A percentile compares a stretch with the other conserved stretches of the same genome.
These are phyloP conservation scores for Neonectria ditissima DNA, from an alignment of 2,329 filamentous ascomycete species.

Conservation along the genomic window DNA sequence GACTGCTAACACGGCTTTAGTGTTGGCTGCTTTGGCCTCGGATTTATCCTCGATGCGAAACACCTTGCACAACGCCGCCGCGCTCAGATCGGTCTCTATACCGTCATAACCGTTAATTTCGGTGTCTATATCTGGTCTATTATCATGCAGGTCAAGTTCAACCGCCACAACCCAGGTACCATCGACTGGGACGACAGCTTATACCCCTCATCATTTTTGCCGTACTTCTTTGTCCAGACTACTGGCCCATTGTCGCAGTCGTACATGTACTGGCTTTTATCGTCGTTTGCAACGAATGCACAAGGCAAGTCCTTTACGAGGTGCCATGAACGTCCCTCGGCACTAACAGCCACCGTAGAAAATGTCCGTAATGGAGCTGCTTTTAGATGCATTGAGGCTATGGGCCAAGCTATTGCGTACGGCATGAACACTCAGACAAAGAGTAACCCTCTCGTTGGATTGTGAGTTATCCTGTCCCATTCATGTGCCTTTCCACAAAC, in stretches of 20 bases:
- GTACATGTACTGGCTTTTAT: conserved; percentile 59
- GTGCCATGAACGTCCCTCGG: neutral
- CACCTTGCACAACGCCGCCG: conserved; percentile 56
- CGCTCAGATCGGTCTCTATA: conserved; percentile 58
- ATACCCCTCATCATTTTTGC: conserved; percentile 57
- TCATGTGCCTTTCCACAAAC: neutral
- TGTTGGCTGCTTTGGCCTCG: conserved; percentile 61
- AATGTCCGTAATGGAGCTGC: conserved; percentile 57
- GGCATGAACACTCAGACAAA: conserved; percentile 56
- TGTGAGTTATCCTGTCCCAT: conserved; percentile 46
- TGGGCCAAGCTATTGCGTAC: conserved; percentile 55
- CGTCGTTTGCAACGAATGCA: conserved; percentile 56
- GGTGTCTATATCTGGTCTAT: conserved; percentile 65
- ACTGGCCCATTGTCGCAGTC: conserved; percentile 56
- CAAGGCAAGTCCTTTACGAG: conserved; percentile 44
- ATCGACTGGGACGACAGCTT: conserved; percentile 60
- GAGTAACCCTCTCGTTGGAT: conserved; percentile 52
- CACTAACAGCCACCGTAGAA: conserved; percentile 35
- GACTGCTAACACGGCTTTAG: conserved; percentile 30
- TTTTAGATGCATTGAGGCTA: conserved; percentile 55
- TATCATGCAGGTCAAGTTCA: conserved; percentile 58
- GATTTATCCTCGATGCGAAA: conserved; percentile 58
- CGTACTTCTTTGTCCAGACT: conserved; percentile 60
- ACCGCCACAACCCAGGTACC: conserved; percentile 52
- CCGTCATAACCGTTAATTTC: conserved; percentile 58